Base-by-base conservation (phyloP, 208 protist species). In the Tritrichomonas musculus region DNA sequence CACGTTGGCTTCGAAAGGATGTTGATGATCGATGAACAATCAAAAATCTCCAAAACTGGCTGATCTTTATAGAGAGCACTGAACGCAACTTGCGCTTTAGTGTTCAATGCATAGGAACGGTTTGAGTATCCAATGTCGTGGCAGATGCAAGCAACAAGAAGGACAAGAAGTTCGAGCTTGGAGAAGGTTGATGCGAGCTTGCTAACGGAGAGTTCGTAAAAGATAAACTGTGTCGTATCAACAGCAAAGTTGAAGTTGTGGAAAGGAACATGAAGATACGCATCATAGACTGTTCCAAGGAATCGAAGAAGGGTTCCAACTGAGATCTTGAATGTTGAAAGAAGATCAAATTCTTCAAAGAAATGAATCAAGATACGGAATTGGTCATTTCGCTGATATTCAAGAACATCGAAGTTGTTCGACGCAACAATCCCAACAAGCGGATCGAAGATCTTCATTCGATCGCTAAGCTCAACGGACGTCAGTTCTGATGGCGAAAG, bases 51-150 rank as follows among this genome's bases (percentile, higher is more conserved):
- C 25, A 53, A 41, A 33, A 88, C 47, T 39, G 77, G 77, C 17
- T 88, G 77, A 57, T 88, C 77, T 50, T 88, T 88, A 88, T 88
- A 88, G 0, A 88, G 30, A 8, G 57, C n/a, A 57, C 44, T 49
- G 1, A 88, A 50, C 39, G 77, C 27, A 33, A 30, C 47, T 57
- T 88, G 77, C 0, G 47, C 47, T 36, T 88, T 44, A 39, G 9
- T 27, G 9, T 88, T 88, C 0, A 57, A 69, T n/a, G 30, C 41
- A 60, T 44, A 22, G 1, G 47, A 57, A 53, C 47, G 33, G n/a
- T 39, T 47, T 11, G 47, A 57, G 57, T 88, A 47, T 14, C 77
- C 77, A 0, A 88, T 8, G 30, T 88, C 47, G 57, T 88, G 77
- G n/a, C 77, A 88, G 14, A 88, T n/a, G 1, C 41, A 25, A 17